Conservation (phyloP, 768 basidiomycete species). For the Boletus rubescentipes region DNA sequence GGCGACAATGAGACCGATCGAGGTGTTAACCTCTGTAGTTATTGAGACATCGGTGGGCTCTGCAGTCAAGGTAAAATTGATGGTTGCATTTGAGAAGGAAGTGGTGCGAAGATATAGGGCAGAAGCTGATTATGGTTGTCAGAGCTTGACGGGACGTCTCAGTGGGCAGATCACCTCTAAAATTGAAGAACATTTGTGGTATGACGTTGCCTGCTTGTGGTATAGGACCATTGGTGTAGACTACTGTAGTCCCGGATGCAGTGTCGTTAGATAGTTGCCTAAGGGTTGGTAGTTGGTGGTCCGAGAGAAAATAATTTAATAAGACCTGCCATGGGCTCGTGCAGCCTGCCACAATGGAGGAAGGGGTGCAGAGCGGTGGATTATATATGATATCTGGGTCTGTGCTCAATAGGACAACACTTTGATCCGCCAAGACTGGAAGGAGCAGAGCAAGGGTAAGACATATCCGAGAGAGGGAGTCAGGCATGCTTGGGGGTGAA, state of each 20-base stretch:
- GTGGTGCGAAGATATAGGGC: constrained; percentile 45
- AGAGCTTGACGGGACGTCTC: neutral
- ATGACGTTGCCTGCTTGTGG: constrained; percentile 41
- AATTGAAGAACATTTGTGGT: constrained; percentile 58
- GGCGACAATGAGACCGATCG: constrained; percentile 38
- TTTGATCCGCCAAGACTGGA: constrained; percentile 16
- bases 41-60: constrained; percentile 36
- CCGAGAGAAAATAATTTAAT: no score
- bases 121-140: constrained; percentile 35
- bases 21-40: constrained; percentile 41
- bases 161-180: constrained; percentile 42
- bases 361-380: constrained; percentile 22
- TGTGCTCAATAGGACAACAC: constrained; percentile 23
- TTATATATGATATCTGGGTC: constrained; percentile 28
- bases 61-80: constrained; percentile 50
- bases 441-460: constrained; percentile 13
- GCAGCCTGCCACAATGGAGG: constrained; percentile 15
- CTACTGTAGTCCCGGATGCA: constrained; percentile 11
- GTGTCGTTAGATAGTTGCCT: constrained; percentile 26
- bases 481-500: constrained; percentile 19
- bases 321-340: constrained; percentile 27
- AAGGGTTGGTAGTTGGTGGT: neutral
- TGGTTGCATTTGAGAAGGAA: constrained; percentile 46
- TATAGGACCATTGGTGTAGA: constrained; percentile 45
- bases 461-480: constrained; percentile 18